Evolutionary conservation across 495 filamentous ascomycete genomes (phyloP), one percentile per base, ranked within the genome.

Genomic region (Penicillium ucsense): DNA sequence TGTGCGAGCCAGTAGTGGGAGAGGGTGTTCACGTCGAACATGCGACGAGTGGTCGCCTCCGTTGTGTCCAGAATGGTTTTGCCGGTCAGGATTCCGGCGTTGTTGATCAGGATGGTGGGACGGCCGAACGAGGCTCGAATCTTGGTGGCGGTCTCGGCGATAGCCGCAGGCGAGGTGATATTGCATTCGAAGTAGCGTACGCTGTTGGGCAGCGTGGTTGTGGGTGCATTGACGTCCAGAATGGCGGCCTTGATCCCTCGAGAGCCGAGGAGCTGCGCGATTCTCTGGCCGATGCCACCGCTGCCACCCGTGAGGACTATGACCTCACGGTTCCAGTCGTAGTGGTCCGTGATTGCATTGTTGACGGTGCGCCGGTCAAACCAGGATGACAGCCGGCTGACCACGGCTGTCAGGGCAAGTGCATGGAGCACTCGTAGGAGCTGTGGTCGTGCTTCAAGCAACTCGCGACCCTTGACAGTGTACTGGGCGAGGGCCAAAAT

Each of bases 71-170:
- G 75, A 46, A 89, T 73, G 20, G 75, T 74, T 28, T 76, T 73
- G 34, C 78, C 80, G n/a, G 71, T 72, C 20, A 72, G 75, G 31
- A 85, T 70, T 43, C 84, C 85, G 2, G 85, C 85, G 59, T 88
- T 89, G 71, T 86, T 86, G 66, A 89, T 82, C 0, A 89, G 66
- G 48, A 88, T 67, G 2, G 82, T 87, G 0, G 85, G 85, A 5
- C 72, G 50, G 50, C 85, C 85, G 47, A 84, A 64, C 4, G 71
- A 61, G 12, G 60, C 57, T 42, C 76, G 75, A 63, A 87, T 73
- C 30, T 67, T 38, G 10, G 54, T 35, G 1, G 75, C 80, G 6
- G 66, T 69, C 5, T 62, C 51, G 5, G 72, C 55, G 53, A 86
- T 68, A 8, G 62, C 66, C 4, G 59, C 42, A 5, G 74, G 60